Base-by-base conservation (phyloP, 2,329 filamentous ascomycete species). In the Leptographium wingfieldii region DNA sequence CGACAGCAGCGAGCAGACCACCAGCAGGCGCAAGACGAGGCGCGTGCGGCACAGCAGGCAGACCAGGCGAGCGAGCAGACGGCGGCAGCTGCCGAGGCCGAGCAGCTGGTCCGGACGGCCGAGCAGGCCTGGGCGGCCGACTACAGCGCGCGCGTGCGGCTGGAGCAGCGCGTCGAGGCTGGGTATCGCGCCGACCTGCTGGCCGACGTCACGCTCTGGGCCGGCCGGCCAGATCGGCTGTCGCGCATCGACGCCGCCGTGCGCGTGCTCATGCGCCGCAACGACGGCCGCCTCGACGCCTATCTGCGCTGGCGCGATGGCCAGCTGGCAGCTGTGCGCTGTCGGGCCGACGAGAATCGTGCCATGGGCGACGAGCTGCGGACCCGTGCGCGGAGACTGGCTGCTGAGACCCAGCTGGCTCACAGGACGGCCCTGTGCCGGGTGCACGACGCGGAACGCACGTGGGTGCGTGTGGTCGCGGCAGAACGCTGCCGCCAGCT, bases 401-500 rank as follows among this genome's bases (percentile, higher is more conserved):
- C 73, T 29, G 63, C 66, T 19, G 69, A 66, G 11, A 62, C 43
- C 2, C 57, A 67, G 12, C 65, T 67, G 1, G 68, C 69, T 22
- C 68, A 68, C 53, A 67, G 69, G 55, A 65, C 64, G 19, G 72
- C 72, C 19, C 66, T 73, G 29, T 61, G 63, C 48, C 69, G 64
- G 57, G 71, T 69, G 35, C 72, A 72, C 55, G 65, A 64, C 7
- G 77, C 76, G 0, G 78, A 82, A 70, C 67, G 71, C 60, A 71
- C 68, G 60, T 83, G 80, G 80, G 57, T 67, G 76, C 29, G 68
- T 70, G 43, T 71, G 51, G 74, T 80, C 3, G 63, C 74, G 5
- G 67, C 72, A 6, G 79, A 80, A 67, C 72, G 79, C 12, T 67
- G 65, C 35, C 70, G 67, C 46, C 66, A 80, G 63, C 67, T 83